Conservation (phyloP, 768 basidiomycete genomes). For the Termitomyces sp. region DNA sequence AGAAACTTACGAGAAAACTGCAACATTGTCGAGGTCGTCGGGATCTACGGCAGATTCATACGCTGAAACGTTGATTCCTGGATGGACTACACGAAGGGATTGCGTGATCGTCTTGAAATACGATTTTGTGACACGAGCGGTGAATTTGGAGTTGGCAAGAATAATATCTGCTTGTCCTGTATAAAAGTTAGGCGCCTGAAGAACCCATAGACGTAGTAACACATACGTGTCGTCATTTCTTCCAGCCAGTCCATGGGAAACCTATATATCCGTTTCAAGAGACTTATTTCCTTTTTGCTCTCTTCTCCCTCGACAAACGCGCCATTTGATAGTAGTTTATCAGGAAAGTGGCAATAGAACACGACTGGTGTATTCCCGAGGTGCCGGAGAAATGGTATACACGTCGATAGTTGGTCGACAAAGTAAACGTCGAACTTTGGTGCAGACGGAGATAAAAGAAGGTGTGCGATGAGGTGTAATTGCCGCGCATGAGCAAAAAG, state of each 20-base stretch:
- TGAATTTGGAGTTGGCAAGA: constrained; percentile 89
- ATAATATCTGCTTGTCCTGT: constrained; percentile 86
- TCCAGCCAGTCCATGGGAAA: constrained; percentile 89
- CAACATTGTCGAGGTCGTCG: constrained; percentile 44
- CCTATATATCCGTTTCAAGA: constrained; percentile 76
- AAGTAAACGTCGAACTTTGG: constrained; percentile 79
- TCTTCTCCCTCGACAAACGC: constrained; percentile 53
- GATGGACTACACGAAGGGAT: constrained; percentile 82
- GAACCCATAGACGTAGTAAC: neutral
- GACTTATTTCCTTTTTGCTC: constrained; percentile 31
- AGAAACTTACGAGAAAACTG: constrained; percentile 52
- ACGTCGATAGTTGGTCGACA: constrained; percentile 93
- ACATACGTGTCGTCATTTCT: constrained; percentile 81
- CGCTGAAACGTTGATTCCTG: constrained; percentile 80
- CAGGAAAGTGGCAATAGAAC: constrained; percentile 98
- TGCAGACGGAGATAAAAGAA: constrained; percentile 42
- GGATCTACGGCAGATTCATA: constrained; percentile 49
- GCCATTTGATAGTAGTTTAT: constrained; percentile 82
- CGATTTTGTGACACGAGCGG: constrained; percentile 69
- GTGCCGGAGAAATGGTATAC: constrained; percentile 73
- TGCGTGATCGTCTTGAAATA: constrained; percentile 67
- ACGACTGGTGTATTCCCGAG: constrained; percentile 75
- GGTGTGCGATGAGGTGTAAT: constrained; percentile 67
- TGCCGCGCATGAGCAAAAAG: constrained; percentile 86
- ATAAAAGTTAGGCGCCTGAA: constrained; percentile 2